Percentiles rank a stretch among this genome's conserved stretches.
Evolutionary conservation across 2,329 filamentous ascomycete genomes (phyloP).

Genomic region (Bipolaris zeicola): DNA sequence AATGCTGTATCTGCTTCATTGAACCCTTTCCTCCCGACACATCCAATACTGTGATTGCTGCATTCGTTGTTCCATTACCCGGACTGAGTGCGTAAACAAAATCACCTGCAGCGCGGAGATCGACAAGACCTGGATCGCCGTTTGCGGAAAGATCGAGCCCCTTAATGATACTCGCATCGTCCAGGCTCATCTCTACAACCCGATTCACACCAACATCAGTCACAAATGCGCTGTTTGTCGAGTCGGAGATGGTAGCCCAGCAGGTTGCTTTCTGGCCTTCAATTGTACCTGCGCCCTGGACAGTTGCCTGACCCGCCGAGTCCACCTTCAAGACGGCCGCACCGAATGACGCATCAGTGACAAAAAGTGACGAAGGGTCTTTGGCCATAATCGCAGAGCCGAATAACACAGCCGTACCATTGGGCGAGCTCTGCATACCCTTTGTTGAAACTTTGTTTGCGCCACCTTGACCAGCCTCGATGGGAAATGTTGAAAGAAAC

Average conservation of each 20-base stretch:
- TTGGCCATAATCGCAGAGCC: constrained; percentile 57
- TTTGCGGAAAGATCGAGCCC: constrained; percentile 47
- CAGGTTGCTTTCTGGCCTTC: constrained; percentile 62
- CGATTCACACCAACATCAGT: constrained; percentile 61
- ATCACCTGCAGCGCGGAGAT: constrained; percentile 58
- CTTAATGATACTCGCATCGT: constrained; percentile 56
- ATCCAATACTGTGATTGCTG: constrained; percentile 51
- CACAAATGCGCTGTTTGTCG: constrained; percentile 61
- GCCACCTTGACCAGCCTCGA: constrained; percentile 33
- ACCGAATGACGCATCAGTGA: constrained; percentile 65
- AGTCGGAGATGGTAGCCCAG: constrained; percentile 60
- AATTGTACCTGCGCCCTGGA: constrained; percentile 50
- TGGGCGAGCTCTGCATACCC: constrained; percentile 51
- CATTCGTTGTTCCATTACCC: constrained; percentile 53
- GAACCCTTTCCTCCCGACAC: constrained; percentile 24
- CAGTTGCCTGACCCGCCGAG: constrained; percentile 35
- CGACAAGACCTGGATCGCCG: constrained; percentile 61
- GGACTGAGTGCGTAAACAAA: constrained; percentile 65
- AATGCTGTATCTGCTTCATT: constrained; percentile 49
- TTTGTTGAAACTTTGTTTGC: constrained; percentile 18
- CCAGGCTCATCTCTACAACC: constrained; percentile 61
- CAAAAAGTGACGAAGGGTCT: constrained; percentile 52
- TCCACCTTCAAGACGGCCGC: constrained; percentile 57
- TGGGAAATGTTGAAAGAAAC: constrained; percentile 60
- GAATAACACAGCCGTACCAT: constrained; percentile 64